Evolutionary conservation across 2,329 filamentous ascomycete species (phyloP).

Genomic region (Clonostachys rosea): DNA sequence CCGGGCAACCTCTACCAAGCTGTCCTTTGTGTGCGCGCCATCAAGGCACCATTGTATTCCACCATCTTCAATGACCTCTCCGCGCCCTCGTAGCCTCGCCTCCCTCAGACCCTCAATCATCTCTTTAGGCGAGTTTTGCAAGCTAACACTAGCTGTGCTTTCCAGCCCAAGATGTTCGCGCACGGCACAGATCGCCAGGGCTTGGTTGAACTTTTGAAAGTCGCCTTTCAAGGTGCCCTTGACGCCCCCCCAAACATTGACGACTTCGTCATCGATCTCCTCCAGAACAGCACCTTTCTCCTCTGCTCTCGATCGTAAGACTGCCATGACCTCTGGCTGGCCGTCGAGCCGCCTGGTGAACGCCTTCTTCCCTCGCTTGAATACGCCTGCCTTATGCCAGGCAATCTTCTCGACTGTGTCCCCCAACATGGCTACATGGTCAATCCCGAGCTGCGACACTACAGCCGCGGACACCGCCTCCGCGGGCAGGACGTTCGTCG

Average conservation of each 20-base stretch:
- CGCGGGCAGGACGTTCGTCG: conserved; percentile 73
- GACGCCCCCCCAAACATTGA: conserved; percentile 35
- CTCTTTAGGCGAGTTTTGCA: conserved; percentile 21
- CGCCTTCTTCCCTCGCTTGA: conserved; percentile 55
- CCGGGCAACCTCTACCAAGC: conserved; percentile 66
- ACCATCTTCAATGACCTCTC: conserved; percentile 57
- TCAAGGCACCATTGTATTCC: conserved; percentile 74
- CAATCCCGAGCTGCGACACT: conserved; percentile 78
- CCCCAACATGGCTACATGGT: conserved; percentile 79
- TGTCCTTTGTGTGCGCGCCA: conserved; percentile 84
- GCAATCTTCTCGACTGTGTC: conserved; percentile 74
- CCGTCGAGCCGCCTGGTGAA: conserved; percentile 23
- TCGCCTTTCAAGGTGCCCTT: conserved; percentile 36
- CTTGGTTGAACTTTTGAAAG: conserved; percentile 57
- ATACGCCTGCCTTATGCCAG: conserved; percentile 89
- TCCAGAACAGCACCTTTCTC: conserved; percentile 46
- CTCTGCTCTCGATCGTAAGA: conserved; percentile 54
- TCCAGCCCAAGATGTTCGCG: conserved; percentile 45
- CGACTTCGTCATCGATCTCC: conserved; percentile 30
- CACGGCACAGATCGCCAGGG: conserved; percentile 50
- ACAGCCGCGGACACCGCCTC: conserved; percentile 64
- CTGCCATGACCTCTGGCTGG: conserved; percentile 32
- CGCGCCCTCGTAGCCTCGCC: conserved; percentile 70
- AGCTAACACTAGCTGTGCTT: conserved; percentile 9
- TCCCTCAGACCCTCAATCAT: conserved; percentile 62